Base-by-base conservation (phyloP, 2,329 filamentous ascomycete species). In the Cladosporium sp. region DNA sequence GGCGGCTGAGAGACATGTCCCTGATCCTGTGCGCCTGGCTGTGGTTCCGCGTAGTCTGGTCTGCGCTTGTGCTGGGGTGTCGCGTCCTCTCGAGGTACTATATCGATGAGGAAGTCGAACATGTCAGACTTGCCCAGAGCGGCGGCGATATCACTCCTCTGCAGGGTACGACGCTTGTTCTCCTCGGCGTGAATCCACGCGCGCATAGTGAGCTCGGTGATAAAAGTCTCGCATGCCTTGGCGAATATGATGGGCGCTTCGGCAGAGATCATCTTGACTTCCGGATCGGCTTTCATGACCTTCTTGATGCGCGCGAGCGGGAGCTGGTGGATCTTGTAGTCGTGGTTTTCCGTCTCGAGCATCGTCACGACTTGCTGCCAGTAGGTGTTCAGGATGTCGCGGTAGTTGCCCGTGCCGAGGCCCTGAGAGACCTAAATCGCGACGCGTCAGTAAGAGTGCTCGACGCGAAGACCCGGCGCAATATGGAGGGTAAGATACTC, bases 101-200 rank as follows among this genome's bases (percentile, higher is more conserved):
- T 99, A 76, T 99, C 95, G 77, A 99, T 99, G 66, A 99, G 84
- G 80, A 99, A 99, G 81, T 99, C 95, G 78, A 99, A 99, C 95
- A 99, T 99, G 81, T 99, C 95, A 25, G 93, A 97, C 81, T 99
- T 99, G 67, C 92, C 91, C 26, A 99, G 84, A 16, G 95, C 95
- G 13, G 93, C 96, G 25, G 95, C 95, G 76, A 99, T 99, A 75
- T 99, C 95, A 65, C 92, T 97, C 59, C 95, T 88, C 79, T 99
- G 95, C 48, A 99, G 83, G 1, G 95, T 99, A 51, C 95, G 89
- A 32, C 95, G 88, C 84, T 99, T 99, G 82, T 99, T 99, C 80
- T 99, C 95, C 77, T 99, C 95, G 18, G 95, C 95, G 74, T 99
- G 95, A 69, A 99, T 99, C 95, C 95, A 99, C 56, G 95, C 95